These are phyloP conservation scores for Aspergillus ruber DNA, from an alignment of 2,329 filamentous ascomycete species.

Conservation along the genomic window DNA sequence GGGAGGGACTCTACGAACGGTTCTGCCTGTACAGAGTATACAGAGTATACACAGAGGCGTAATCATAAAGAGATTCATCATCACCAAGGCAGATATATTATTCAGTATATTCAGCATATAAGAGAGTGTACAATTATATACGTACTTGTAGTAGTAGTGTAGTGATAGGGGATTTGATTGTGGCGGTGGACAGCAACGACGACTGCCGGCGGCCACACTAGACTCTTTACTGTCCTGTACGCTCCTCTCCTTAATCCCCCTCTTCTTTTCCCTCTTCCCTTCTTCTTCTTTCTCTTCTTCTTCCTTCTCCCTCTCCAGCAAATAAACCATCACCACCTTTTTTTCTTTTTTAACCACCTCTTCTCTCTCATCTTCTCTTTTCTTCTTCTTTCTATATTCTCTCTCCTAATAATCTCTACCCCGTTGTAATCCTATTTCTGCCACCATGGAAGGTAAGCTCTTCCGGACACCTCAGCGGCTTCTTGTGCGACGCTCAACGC, in stretches of 20 bases:
- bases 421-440: constrained; percentile 27
- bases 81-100: too few relatives aligned
- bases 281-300: constrained; percentile 12
- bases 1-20: not conserved
- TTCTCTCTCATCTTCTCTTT: constrained; percentile 25
- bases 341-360: constrained; percentile 4
- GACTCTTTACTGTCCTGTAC: too few relatives aligned
- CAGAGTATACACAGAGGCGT: too few relatives aligned
- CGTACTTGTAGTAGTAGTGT: not conserved
- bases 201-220: too few relatives aligned
- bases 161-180: not conserved
- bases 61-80: too few relatives aligned
- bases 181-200: not conserved
- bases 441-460: constrained; percentile 61
- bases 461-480: constrained; percentile 28
- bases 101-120: not conserved
- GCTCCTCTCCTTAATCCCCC: constrained; percentile 2
- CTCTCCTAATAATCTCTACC: constrained; percentile 16
- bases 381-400: constrained; percentile 23
- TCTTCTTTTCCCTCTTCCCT: constrained; percentile 8
- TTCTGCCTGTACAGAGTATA: too few relatives aligned
- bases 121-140: too few relatives aligned
- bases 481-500: constrained; percentile 11
- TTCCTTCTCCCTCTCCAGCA: constrained; percentile 17
- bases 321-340: constrained; percentile 4